A percentile compares a stretch with the other conserved stretches of the same genome.
These are phyloP conservation scores for Sporothrix dimorphospora DNA, from an alignment of 2,329 filamentous ascomycete species.

Conservation along the genomic window DNA sequence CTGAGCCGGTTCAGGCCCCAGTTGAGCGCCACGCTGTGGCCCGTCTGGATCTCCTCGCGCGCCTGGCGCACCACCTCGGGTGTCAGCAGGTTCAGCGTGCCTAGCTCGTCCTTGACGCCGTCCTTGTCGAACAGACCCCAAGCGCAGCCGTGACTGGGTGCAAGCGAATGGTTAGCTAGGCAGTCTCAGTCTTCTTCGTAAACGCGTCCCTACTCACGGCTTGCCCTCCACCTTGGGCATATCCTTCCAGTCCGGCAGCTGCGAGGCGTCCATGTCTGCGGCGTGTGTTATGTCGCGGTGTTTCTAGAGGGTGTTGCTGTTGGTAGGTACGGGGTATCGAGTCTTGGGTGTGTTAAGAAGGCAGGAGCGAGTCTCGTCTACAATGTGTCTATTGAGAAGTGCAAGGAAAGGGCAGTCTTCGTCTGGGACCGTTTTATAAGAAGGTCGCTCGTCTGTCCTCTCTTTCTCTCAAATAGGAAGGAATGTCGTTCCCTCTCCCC, in stretches of 20 bases:
- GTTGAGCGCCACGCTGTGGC: constrained; percentile 60
- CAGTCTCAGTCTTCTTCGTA: too few species aligned
- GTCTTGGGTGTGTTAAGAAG: not conserved
- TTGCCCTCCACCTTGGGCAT: constrained; percentile 29
- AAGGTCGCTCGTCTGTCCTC: not conserved
- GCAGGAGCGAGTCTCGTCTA: not conserved
- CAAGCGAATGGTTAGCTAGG: constrained; percentile 35
- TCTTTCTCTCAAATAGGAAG: not conserved
- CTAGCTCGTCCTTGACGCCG: constrained; percentile 54
- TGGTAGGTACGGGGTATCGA: not conserved
- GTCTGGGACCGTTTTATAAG: not conserved
- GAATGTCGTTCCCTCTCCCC: not conserved
- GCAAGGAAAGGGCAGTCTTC: not conserved
- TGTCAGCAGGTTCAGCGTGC: constrained; percentile 63
- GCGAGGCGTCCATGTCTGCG: not conserved
- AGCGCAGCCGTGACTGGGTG: constrained; percentile 35
- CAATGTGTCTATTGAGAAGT: not conserved
- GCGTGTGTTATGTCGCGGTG: not conserved
- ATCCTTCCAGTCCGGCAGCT: constrained; percentile 25
- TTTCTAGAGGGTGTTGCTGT: not conserved
- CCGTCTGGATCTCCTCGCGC: constrained; percentile 56
- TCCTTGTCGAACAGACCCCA: constrained; percentile 58
- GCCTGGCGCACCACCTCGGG: constrained; percentile 56
- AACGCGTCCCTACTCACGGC: constrained; percentile 24
- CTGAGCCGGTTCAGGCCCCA: constrained; percentile 60